Base-by-base conservation (phyloP, 2,329 filamentous ascomycete genomes). In the Aspergillus neoniger region DNA sequence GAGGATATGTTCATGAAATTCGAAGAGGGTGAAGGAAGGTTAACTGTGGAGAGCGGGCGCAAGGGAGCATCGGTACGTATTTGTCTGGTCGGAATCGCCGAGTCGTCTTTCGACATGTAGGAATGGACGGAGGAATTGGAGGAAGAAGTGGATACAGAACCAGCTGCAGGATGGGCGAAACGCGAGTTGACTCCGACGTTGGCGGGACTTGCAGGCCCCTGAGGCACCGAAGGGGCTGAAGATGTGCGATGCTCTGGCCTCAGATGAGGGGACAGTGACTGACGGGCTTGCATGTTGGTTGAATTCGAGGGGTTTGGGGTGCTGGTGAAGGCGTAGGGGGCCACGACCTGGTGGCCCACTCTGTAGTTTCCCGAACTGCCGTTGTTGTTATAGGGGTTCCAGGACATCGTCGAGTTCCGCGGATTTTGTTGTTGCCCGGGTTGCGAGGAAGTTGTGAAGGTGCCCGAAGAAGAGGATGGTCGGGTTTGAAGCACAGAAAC, bases 401-500 rank as follows among this genome's bases (percentile, higher is more conserved):
- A 77, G 58, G 77, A 76, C 71, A 78, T 74, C 62, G 70, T 70
- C 61, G 75, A 67, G 62, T 72, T 75, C 47, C 74, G 72, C 58
- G 72, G 69, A 53, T 69, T 70, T 43, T 83, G 72, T 80, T 80
- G 63, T 54, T 73, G 69, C 43, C 69, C 67, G 36, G 69, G 66
- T 52, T 76, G 72, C 43, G 72, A 63, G 12, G 71, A 68, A 28
- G 73, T 66, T 56, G 71, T 65, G 62, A 88, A 86, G 68, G 84
- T 84, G 71, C 83, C 84, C 58, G 85, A 84, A 44, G 86, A 83
- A 62, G 90, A 88, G 57, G 84, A 83, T 64, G 88, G 86, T 75
- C 88, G 86, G 69, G 88, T 85, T 76, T 92, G 90, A 71, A 93
- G 87, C 85, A 92, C 89, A 66, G 88, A 88, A 70, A 88, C 84